Base-by-base conservation (phyloP, 148 eudicot species). In the Camellia granthamiana region DNA sequence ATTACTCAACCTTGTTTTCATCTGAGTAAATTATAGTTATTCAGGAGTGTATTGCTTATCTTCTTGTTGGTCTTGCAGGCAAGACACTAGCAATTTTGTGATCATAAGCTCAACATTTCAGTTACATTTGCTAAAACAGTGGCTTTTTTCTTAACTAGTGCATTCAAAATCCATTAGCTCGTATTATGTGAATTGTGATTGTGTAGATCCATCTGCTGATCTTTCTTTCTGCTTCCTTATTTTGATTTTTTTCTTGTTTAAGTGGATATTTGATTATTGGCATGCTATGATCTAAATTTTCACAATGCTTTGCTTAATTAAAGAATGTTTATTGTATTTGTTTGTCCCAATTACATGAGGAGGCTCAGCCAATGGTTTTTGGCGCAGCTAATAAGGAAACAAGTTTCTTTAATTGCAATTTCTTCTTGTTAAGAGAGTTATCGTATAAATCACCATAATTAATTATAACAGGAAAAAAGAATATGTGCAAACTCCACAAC, bases 41-140 rank as follows among this genome's bases (percentile, higher is more conserved):
- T 79, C 21, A 4, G 69, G 44, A 60, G 19, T 43, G 46, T 62
- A 18, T 79, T 46, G 43, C 54, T 15, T 43, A n/a, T 69, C 63
- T 59, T 69, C 75, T 47, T 69, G 16, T 76, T 76, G 66, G 55
- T 62, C 41, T 77, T 21, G n/a, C 16, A 23, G 59, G 52, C 64
- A 72, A 62, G 46, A 61, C 4, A 41, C 43, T 60, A 19, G 59
- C 55, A 42, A 59, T 44, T 44, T 49, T 44, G 12, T 56, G 60
- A 1, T 10, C 38, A 1, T 30, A 30, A 30, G 38, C 38, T 30
- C 38, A 30, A 30, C 1, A 1, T 30, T 30, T 30, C 1, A 30
- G 1, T 30, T 30, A 1, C 38, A 30, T 30, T 30, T 30, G 38
- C 38, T 30, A 30, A 30, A 30, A 30, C 23, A 61, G 5, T 61